Conservation (phyloP, 208 protist genomes). For the Leishmania aethiopica region DNA sequence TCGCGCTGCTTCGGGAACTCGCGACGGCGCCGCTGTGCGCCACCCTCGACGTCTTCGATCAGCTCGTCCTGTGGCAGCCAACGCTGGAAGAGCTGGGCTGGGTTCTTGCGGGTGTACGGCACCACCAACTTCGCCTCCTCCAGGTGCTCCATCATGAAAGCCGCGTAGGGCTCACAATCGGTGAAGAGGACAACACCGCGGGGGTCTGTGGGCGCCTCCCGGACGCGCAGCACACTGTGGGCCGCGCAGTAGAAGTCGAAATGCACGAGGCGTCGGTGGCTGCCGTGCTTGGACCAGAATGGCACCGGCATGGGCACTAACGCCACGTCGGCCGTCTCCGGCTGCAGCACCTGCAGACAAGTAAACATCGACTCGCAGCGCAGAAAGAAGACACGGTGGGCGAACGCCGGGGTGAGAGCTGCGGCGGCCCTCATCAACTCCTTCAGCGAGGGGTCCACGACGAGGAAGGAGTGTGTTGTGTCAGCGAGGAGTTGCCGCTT, state of each 20-base stretch:
- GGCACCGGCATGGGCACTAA: slow-evolving; percentile 81
- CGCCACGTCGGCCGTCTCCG: slow-evolving; percentile 50
- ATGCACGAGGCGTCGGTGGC: slow-evolving; percentile 72
- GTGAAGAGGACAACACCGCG: slow-evolving; percentile 83
- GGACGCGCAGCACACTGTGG: slow-evolving; percentile 46
- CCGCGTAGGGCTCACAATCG: slow-evolving; percentile 71
- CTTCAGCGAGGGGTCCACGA: slow-evolving; percentile 67
- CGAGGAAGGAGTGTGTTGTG: slow-evolving; percentile 39
- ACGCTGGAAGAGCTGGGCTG: slow-evolving; percentile 31
- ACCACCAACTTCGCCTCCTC: slow-evolving; percentile 78
- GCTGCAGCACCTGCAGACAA: slow-evolving; percentile 50
- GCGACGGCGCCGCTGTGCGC: slow-evolving; percentile 7
- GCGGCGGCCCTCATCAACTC: slow-evolving; percentile 48
- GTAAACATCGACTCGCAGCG: slow-evolving; percentile 80
- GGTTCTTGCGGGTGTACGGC: slow-evolving; percentile 83
- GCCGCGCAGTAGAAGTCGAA: slow-evolving; percentile 66
- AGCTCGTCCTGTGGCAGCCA: slow-evolving; percentile 38
- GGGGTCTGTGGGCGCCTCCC: slow-evolving; percentile 43
- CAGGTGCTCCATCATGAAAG: slow-evolving; percentile 86
- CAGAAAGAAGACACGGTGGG: slow-evolving; percentile 57
- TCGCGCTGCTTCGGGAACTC: slow-evolving; percentile 27
- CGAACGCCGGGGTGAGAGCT: slow-evolving; percentile 7
- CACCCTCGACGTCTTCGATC: neutral
- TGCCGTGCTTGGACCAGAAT: slow-evolving; percentile 59
- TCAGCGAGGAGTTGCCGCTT: slow-evolving; percentile 47